These are phyloP conservation scores for Candida chilensis DNA, from an alignment of 805 yeast species.

Conservation along the genomic window DNA sequence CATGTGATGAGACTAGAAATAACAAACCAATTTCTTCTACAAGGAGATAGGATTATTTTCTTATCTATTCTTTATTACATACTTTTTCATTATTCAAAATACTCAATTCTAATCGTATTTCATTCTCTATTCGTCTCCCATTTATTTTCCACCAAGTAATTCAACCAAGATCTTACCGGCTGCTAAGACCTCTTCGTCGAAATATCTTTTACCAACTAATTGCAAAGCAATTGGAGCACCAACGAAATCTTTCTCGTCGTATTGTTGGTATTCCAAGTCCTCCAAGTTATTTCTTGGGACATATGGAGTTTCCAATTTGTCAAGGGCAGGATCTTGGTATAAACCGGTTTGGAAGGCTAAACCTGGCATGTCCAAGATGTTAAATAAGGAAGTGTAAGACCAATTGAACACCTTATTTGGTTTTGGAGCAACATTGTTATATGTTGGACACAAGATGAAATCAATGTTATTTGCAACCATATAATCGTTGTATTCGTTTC, in stretches of 20 bases:
- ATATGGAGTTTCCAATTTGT: constrained; percentile 32
- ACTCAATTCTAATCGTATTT: background rate
- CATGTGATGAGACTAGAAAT: background rate
- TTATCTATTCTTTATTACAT: too few species aligned
- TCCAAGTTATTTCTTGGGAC: constrained; percentile 37
- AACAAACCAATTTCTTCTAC: too few species aligned
- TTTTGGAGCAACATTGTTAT: constrained; percentile 64
- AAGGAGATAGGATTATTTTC: too few species aligned
- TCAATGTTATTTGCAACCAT: constrained; percentile 51
- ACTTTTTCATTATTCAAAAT: background rate
- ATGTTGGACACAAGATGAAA: constrained; percentile 58
- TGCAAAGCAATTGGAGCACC: constrained; percentile 52
- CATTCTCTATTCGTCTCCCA: background rate
- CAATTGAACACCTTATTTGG: constrained; percentile 59
- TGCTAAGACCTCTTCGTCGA: constrained; percentile 48
- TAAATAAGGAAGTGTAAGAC: constrained; percentile 75
- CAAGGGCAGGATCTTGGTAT: constrained; percentile 45
- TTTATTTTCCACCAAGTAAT: constrained; percentile 14
- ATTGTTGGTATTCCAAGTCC: constrained; percentile 35
- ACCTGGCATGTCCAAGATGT: constrained; percentile 63
- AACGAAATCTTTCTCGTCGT: constrained; percentile 34
- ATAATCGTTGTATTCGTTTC: constrained; percentile 45
- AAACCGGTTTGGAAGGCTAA: constrained; percentile 56
- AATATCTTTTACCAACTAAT: constrained; percentile 43
- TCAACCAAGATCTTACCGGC: constrained; percentile 30